These are phyloP conservation scores for Colletotrichum shisoi DNA, from an alignment of 2,329 filamentous ascomycete genomes.

Conservation along the genomic window DNA sequence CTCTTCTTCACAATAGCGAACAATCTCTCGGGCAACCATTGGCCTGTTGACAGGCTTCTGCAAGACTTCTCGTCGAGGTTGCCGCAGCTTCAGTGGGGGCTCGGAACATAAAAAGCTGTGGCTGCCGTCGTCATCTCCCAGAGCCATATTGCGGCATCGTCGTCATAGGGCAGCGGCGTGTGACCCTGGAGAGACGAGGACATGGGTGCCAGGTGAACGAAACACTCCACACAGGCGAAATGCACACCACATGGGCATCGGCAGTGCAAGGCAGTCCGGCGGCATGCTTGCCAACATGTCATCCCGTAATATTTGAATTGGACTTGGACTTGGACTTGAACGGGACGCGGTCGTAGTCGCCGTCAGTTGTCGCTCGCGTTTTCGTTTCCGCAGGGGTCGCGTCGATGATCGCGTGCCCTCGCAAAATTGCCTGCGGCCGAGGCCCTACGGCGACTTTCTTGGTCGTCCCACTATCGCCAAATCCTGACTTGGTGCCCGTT, in stretches of 20 bases:
- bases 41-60: constrained; percentile 7
- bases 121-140: constrained; percentile 34
- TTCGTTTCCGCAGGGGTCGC: constrained; percentile 10
- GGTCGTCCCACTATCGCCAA: constrained; percentile 30
- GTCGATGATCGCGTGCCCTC: constrained; percentile 11
- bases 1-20: neutral
- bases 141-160: constrained; percentile 19
- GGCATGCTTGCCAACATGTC: constrained; percentile 20
- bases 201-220: constrained; percentile 9
- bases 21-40: constrained; percentile 12
- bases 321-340: constrained; percentile 9
- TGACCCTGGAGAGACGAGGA: constrained; percentile 9
- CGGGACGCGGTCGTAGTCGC: constrained; percentile 4
- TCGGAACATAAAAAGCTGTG: constrained; percentile 21
- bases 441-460: constrained; percentile 20
- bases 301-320: constrained; percentile 15
- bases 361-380: neutral
- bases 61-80: constrained; percentile 8
- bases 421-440: constrained; percentile 19
- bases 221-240: constrained; percentile 18
- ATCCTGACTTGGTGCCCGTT: constrained; percentile 21
- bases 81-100: constrained; percentile 1
- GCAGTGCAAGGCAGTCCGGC: constrained; percentile 13
- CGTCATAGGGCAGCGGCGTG: constrained; percentile 24
- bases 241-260: constrained; percentile 3